Evolutionary conservation across 2,329 filamentous ascomycete species (phyloP), one percentile per base, ranked within the genome.

Genomic region (Penicillium expansum): DNA sequence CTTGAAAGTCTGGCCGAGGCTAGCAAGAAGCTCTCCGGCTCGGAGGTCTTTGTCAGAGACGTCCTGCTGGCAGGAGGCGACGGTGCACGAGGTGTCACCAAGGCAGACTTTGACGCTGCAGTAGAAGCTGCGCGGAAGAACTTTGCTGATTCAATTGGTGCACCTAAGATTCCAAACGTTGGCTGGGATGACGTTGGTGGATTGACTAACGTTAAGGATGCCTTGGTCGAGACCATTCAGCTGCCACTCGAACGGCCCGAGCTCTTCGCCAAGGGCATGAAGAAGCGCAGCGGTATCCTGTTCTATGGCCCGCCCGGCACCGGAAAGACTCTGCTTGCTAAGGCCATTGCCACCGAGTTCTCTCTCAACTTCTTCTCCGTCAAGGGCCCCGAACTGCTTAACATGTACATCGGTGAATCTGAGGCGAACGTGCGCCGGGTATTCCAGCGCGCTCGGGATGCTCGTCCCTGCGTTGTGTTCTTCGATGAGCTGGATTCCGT

Each of bases 361-460:
- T 90, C 94, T 58, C 91, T 94, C 83, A 99, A 99, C 81, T 99
- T 99, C 82, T 97, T 99, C 76, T 99, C 94, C 29, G 90, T 99
- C 78, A 99, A 99, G 85, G 94, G 94, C 58, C 95, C 94, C 39
- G 94, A 99, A 77, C 83, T 99, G 71, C 86, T 99, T 67, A 97
- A 92, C 76, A 99, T 99, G 94, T 99, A 94, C 90, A 97, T 99
- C 74, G 94, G 94, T 87, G 94, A 99, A 81, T 99, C 94, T 53
- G 95, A 99, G 81, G 96, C 91, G 83, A 99, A 99, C 78, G 97
- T 99, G 63, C 90, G 94, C 71, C 93, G 97, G 74, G 97, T 99
- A 66, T 99, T 99, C 77, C 94, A 99, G 85, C 97, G 97, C 83
- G 94, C 94, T 62, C 91, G 94, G 69, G 94, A 94, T 63, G 94